Percentiles rank a stretch among this genome's conserved stretches.
phyloP scores from a whole-genome alignment of 2,329 filamentous ascomycete species.

The Penicillium sp. region DNA sequence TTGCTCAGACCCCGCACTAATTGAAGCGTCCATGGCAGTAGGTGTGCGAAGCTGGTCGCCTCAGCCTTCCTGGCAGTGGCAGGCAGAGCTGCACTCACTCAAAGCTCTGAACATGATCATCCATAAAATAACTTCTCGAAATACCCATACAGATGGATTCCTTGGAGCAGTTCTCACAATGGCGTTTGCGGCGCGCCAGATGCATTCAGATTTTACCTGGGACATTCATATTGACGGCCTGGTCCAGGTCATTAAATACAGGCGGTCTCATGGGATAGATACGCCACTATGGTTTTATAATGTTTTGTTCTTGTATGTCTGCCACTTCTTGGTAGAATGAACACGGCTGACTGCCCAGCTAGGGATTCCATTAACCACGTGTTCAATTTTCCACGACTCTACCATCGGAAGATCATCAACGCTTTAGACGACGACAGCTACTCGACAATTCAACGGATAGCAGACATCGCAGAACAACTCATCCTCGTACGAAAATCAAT shows the following conservation, averaged over 20 bases:
- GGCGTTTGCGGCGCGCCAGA: slow-evolving; percentile 22
- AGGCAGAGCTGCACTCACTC: slow-evolving; percentile 17
- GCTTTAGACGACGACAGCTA: neutral
- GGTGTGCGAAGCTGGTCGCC: slow-evolving; percentile 22
- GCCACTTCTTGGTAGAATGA: neutral
- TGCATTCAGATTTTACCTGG: slow-evolving; percentile 18
- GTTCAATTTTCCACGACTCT: slow-evolving; percentile 20
- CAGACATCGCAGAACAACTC: neutral
- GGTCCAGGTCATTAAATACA: slow-evolving; percentile 1
- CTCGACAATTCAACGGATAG: slow-evolving; percentile 1
- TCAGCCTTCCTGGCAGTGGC: slow-evolving; percentile 16
- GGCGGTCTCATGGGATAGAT: neutral
- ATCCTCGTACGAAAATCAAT: neutral
- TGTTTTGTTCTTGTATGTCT: neutral
- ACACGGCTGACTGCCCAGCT: slow-evolving; percentile 14
- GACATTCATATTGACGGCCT: slow-evolving; percentile 10
- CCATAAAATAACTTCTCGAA: slow-evolving; percentile 16
- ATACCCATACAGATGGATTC: slow-evolving; percentile 19
- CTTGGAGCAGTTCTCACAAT: slow-evolving; percentile 22
- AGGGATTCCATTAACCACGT: slow-evolving; percentile 23
- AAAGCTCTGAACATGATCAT: slow-evolving; percentile 21
- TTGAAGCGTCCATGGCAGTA: slow-evolving; percentile 23
- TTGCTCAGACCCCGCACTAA: slow-evolving; percentile 21
- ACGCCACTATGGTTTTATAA: slow-evolving; percentile 8
- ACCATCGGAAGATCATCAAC: slow-evolving; percentile 3